These are phyloP conservation scores for Obelidium mucronatum DNA, from an alignment of 192 early-diverging fungal species.

Conservation along the genomic window DNA sequence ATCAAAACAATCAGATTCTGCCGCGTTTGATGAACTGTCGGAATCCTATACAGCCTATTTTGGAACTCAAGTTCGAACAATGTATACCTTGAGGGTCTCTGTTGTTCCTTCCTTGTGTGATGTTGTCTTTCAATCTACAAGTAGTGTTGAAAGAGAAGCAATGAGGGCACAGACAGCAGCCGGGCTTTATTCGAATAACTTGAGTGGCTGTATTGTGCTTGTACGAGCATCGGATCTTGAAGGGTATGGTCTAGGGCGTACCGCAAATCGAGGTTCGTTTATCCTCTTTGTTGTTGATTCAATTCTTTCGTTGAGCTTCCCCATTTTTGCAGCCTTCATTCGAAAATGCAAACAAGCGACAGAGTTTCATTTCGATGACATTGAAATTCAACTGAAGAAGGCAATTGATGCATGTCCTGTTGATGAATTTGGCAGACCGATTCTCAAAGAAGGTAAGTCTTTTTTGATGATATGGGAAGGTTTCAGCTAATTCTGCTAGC, in stretches of 20 bases:
- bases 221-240: constrained; percentile 58
- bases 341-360: constrained; percentile 68
- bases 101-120: constrained; percentile 43
- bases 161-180: constrained; percentile 73
- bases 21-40: constrained; percentile 54
- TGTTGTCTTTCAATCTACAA: constrained; percentile 50
- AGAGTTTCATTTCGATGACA: constrained; percentile 77
- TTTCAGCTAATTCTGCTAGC: neutral
- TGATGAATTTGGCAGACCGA: constrained; percentile 31
- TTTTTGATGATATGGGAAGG: neutral
- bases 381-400: constrained; percentile 68
- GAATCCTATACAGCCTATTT: constrained; percentile 77
- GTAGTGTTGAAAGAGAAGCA: constrained; percentile 61
- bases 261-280: constrained; percentile 60
- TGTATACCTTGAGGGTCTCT: constrained; percentile 71
- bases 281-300: constrained; percentile 9
- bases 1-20: neutral
- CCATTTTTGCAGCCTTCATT: constrained; percentile 56
- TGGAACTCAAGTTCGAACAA: constrained; percentile 78
- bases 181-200: constrained; percentile 66
- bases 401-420: constrained; percentile 60
- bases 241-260: constrained; percentile 59
- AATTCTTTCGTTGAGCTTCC: neutral
- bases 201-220: constrained; percentile 66
- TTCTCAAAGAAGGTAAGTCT: constrained; percentile 60